Conservation (phyloP, 2,329 filamentous ascomycete species). For the Epichloe gansuensis region DNA sequence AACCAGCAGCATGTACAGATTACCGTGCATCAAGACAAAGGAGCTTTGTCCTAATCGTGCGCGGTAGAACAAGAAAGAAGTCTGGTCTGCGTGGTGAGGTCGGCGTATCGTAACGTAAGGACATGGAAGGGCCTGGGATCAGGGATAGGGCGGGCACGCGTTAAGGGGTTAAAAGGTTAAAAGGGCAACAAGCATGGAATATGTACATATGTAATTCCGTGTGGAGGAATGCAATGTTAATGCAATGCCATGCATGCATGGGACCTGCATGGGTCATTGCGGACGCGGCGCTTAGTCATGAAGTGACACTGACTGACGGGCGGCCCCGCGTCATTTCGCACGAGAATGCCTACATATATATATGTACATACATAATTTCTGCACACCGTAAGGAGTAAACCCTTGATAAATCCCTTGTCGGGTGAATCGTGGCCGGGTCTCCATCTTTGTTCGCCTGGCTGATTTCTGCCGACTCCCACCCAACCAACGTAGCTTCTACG, state of each 20-base stretch:
- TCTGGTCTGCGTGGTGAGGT: background rate
- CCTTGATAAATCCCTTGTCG: too few relatives aligned
- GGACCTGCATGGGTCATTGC: background rate
- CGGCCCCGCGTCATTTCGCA: too few relatives aligned
- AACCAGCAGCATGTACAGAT: conserved; percentile 23
- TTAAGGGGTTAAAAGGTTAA: too few relatives aligned
- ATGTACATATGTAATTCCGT: too few relatives aligned
- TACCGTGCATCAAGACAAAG: conserved; percentile 9
- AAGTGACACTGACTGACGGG: background rate
- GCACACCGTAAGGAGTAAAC: too few relatives aligned
- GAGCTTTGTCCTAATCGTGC: background rate
- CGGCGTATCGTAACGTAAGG: background rate
- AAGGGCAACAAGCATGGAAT: too few relatives aligned
- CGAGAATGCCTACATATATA: too few relatives aligned
- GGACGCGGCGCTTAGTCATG: background rate
- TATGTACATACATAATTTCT: too few relatives aligned
- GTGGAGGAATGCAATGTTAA: too few relatives aligned
- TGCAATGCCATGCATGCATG: background rate
- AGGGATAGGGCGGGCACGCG: background rate
- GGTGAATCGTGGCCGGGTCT: too few relatives aligned
- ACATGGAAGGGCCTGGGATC: background rate
- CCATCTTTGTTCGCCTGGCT: too few relatives aligned
- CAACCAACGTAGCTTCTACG: background rate
- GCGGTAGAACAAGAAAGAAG: background rate
- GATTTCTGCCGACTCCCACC: background rate